Evolutionary conservation across 768 basidiomycete genomes (phyloP).

Genomic region (Naganishia vishniacii): DNA sequence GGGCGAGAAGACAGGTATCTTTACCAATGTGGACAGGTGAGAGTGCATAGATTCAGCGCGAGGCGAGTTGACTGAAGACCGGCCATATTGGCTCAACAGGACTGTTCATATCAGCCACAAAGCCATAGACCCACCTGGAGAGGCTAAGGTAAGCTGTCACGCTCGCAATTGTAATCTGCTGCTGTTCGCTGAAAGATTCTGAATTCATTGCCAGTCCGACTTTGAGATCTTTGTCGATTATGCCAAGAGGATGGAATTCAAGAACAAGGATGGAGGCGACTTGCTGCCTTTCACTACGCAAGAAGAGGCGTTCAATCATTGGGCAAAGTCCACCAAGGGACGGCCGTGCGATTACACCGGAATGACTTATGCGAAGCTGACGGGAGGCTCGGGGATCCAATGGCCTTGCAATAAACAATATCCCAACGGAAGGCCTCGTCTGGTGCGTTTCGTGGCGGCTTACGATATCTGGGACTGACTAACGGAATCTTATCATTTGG

Average conservation of each 20-base stretch:
- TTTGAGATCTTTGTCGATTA: conserved; percentile 35
- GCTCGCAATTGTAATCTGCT: not conserved
- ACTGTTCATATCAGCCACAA: conserved; percentile 33
- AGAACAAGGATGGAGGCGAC: conserved; percentile 31
- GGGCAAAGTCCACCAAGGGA: conserved; percentile 28
- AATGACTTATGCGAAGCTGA: conserved; percentile 29
- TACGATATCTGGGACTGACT: not conserved
- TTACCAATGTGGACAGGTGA: conserved; percentile 33
- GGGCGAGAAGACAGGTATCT: conserved; percentile 29
- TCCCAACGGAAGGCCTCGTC: conserved; percentile 21
- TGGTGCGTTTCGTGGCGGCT: not conserved
- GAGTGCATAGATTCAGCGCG: not conserved
- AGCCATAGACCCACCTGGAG: conserved; percentile 33
- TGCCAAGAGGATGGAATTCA: conserved; percentile 32
- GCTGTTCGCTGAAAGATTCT: not conserved
- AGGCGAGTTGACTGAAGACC: not conserved
- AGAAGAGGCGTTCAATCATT: conserved; percentile 31
- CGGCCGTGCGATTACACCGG: conserved; percentile 33
- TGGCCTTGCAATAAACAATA: conserved; percentile 35
- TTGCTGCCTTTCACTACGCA: conserved; percentile 28
- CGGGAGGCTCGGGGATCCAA: conserved; percentile 32
- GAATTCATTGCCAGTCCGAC: conserved; percentile 19
- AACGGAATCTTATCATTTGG: not conserved
- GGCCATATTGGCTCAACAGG: not conserved
- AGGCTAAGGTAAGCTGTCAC: conserved; percentile 21